Conservation (phyloP, 768 basidiomycete genomes). For the Amanita pseudoporphyria region DNA sequence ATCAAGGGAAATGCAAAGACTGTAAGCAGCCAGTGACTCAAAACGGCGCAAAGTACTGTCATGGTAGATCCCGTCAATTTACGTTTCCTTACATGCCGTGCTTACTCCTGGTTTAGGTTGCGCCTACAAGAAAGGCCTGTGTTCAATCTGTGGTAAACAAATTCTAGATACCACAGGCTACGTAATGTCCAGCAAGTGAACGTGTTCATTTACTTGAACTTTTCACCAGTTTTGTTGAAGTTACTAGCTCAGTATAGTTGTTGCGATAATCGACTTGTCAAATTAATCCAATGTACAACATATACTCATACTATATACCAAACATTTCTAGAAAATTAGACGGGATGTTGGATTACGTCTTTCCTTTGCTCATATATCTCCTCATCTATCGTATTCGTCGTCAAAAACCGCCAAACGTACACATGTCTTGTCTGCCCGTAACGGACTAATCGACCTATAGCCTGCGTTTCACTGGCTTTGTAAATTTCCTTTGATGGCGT, state of each 20-base stretch:
- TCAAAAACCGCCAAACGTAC: slow-evolving; percentile 74
- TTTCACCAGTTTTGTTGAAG: too few relatives aligned
- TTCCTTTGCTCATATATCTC: slow-evolving; percentile 63
- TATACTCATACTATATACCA: background rate
- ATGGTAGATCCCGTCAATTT: slow-evolving; percentile 41
- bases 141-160: slow-evolving; percentile 81
- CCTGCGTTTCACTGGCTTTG: slow-evolving; percentile 74
- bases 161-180: slow-evolving; percentile 80
- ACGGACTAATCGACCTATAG: slow-evolving; percentile 74
- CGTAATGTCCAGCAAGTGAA: slow-evolving; percentile 76
- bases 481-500: slow-evolving; percentile 78
- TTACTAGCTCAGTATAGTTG: too few relatives aligned
- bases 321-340: background rate
- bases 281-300: slow-evolving; percentile 6
- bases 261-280: background rate
- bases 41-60: slow-evolving; percentile 84
- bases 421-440: slow-evolving; percentile 80
- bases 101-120: slow-evolving; percentile 43
- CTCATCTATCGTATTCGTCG: slow-evolving; percentile 81
- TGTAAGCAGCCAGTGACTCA: slow-evolving; percentile 80
- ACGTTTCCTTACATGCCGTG: slow-evolving; percentile 8
- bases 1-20: slow-evolving; percentile 81
- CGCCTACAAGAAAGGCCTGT: slow-evolving; percentile 80
- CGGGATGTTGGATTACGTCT: slow-evolving; percentile 14
- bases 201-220: too few relatives aligned